Evolutionary conservation across 2,329 filamentous ascomycete genomes (phyloP).

Genomic region (Epichloe glyceriae): DNA sequence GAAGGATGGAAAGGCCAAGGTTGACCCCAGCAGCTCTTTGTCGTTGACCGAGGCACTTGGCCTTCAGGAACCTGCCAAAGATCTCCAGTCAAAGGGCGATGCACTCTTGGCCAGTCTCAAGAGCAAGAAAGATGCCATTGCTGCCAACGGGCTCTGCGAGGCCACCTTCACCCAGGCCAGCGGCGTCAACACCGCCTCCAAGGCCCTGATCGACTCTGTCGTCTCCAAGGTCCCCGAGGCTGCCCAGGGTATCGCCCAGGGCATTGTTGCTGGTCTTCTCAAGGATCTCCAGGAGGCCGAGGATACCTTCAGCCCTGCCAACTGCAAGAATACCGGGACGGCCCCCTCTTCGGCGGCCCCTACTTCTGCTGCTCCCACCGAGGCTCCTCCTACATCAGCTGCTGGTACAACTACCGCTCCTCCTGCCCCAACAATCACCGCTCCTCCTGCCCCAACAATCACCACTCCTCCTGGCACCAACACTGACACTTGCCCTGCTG

Average conservation of each 20-base stretch:
- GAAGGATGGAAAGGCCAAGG: neutral
- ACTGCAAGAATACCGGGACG: neutral
- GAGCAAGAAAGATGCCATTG: neutral
- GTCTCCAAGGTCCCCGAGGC: neutral
- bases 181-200: neutral
- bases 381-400: no score
- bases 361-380: neutral
- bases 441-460: neutral
- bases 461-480: neutral
- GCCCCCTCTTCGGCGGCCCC: neutral
- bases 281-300: neutral
- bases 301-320: neutral
- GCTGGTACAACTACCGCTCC: neutral
- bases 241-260: constrained; percentile 1
- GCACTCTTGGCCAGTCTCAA: neutral
- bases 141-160: neutral
- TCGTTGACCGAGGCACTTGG: neutral
- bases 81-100: neutral
- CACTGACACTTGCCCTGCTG: constrained; percentile 1
- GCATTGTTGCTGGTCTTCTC: neutral
- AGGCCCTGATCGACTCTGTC: neutral
- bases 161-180: neutral
- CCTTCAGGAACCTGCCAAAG: neutral
- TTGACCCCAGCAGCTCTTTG: neutral
- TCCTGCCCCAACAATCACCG: neutral